These are phyloP conservation scores for Backusella macrospora DNA, from an alignment of 192 early-diverging fungal species.

Conservation along the genomic window DNA sequence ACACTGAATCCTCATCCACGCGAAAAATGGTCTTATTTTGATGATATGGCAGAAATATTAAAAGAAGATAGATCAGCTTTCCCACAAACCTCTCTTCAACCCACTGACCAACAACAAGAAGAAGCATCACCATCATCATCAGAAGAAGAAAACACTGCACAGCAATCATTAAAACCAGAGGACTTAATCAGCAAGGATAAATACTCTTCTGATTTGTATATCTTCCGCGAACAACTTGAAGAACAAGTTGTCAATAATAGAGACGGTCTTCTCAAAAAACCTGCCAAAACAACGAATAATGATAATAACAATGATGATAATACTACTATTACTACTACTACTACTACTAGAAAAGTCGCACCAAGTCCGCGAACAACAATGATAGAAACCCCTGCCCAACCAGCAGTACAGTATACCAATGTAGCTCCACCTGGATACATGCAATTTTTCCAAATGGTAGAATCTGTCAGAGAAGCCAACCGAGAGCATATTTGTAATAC, in stretches of 20 bases:
- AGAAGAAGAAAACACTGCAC: neutral
- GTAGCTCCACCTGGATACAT: neutral
- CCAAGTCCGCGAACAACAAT: neutral
- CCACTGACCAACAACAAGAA: neutral
- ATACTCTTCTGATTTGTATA: neutral
- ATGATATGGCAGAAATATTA: constrained; percentile 10
- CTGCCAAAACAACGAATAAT: neutral
- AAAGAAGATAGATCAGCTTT: neutral
- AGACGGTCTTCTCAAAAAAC: neutral
- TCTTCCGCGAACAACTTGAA: neutral
- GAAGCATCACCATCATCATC: neutral
- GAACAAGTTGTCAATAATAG: neutral
- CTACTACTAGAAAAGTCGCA: neutral
- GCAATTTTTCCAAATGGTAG: constrained; percentile 4
- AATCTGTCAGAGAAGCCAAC: neutral
- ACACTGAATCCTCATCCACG: neutral
- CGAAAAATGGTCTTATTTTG: constrained; percentile 3
- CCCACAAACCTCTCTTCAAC: neutral
- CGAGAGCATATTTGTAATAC: neutral
- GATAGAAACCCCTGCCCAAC: neutral
- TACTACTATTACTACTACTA: too few species aligned
- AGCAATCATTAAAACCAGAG: neutral
- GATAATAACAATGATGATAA: neutral
- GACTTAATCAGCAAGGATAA: neutral
- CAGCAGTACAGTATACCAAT: neutral